Evolutionary conservation across 352 stramenopile species (phyloP).

Genomic region (Pythium inflatum): DNA sequence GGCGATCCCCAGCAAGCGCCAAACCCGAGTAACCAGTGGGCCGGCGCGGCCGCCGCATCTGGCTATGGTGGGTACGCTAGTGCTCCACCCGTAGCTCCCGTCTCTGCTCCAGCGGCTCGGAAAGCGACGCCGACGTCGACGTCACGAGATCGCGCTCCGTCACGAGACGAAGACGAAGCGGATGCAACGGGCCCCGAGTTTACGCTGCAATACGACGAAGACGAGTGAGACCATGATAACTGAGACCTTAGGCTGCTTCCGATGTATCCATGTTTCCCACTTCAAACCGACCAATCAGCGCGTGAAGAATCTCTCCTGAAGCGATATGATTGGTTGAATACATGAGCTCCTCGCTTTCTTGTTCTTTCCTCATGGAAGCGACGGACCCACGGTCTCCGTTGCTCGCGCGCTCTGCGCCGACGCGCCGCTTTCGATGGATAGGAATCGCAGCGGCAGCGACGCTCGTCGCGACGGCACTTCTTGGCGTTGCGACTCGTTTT

Average conservation of each 20-base stretch:
- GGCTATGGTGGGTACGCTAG: conserved; percentile 23
- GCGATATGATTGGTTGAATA: conserved; percentile 12
- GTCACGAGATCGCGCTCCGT: conserved; percentile 22
- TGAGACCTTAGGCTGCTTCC: no score
- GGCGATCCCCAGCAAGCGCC: conserved; percentile 47
- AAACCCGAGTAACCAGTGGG: conserved; percentile 11
- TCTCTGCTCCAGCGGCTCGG: not conserved
- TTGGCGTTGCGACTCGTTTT: not conserved
- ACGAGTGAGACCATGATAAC: conserved; percentile 44
- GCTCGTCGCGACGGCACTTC: not conserved
- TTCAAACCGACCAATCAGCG: conserved; percentile 1
- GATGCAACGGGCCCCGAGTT: conserved; percentile 66
- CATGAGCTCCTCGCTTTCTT: not conserved
- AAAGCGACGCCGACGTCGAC: not conserved
- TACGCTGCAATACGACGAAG: conserved; percentile 79
- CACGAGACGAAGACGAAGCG: conserved; percentile 63
- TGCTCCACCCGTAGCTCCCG: not conserved
- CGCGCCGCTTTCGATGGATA: not conserved
- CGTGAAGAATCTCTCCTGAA: not conserved
- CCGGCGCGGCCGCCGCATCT: conserved; percentile 19
- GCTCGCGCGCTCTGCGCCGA: not conserved
- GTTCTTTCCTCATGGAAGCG: no score
- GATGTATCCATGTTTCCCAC: conserved; percentile 20
- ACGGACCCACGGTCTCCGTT: not conserved
- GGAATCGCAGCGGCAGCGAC: not conserved